A percentile compares a stretch with the other conserved stretches of the same genome.
Evolutionary conservation across 148 eudicot genomes (phyloP).

Genomic region (Vaccinium corymbosum): DNA sequence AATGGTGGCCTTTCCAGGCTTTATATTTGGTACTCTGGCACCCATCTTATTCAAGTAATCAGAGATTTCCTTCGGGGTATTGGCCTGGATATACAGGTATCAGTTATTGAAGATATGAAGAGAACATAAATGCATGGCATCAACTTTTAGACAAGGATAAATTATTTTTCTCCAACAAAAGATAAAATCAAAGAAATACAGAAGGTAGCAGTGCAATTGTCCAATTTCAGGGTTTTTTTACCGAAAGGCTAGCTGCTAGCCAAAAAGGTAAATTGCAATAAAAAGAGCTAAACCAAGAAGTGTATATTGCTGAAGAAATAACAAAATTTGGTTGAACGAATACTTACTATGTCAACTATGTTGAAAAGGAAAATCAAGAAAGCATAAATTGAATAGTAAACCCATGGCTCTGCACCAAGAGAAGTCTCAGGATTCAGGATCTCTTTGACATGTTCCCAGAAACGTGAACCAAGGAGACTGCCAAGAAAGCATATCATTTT

Average conservation of each 20-base stretch:
- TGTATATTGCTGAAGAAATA: neutral
- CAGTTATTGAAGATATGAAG: constrained; percentile 5
- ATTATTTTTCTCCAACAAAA: neutral
- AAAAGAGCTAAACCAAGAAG: neutral
- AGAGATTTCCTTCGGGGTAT: constrained; percentile 96
- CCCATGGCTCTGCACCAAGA: constrained; percentile 89
- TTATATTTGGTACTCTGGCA: constrained; percentile 85
- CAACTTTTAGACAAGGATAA: neutral
- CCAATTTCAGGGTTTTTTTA: neutral
- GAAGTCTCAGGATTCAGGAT: constrained; percentile 77
- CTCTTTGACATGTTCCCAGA: constrained; percentile 73
- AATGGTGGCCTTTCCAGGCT: constrained; percentile 93
- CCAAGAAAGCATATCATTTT: constrained; percentile 22
- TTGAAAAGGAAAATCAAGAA: constrained; percentile 86
- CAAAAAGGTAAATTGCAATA: neutral
- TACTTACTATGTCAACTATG: constrained; percentile 95
- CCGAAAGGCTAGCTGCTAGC: neutral
- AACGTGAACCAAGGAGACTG: constrained; percentile 78
- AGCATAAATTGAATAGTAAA: constrained; percentile 84
- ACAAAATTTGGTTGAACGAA: neutral
- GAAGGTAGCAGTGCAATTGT: neutral
- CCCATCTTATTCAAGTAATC: constrained; percentile 98
- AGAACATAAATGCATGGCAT: neutral
- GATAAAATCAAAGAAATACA: neutral
- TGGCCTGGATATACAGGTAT: constrained; percentile 47